phyloP scores from a whole-genome alignment of 495 filamentous ascomycete genomes.

The Hypoxylon trugodes region DNA sequence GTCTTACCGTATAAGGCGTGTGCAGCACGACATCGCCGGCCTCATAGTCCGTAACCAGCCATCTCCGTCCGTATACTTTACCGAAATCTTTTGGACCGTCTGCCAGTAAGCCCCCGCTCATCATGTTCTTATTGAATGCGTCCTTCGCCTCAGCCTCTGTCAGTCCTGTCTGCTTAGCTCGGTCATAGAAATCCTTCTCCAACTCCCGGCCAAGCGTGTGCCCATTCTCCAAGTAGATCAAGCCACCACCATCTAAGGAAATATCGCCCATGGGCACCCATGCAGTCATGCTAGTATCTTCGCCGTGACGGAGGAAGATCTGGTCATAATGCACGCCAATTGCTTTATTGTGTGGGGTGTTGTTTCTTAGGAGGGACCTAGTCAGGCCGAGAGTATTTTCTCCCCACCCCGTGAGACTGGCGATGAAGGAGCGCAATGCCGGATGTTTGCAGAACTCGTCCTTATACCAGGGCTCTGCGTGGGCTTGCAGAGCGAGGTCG shows the following conservation, averaged over 20 bases:
- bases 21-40: conserved; percentile 71
- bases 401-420: conserved; percentile 63
- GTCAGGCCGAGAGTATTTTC: conserved; percentile 56
- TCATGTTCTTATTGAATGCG: conserved; percentile 68
- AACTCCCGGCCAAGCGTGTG: conserved; percentile 46
- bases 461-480: conserved; percentile 65
- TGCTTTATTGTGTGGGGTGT: conserved; percentile 64
- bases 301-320: conserved; percentile 68
- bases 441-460: conserved; percentile 66
- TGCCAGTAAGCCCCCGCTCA: conserved; percentile 53
- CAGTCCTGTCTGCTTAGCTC: conserved; percentile 54
- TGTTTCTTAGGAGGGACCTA: conserved; percentile 63
- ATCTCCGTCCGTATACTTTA: conserved; percentile 52
- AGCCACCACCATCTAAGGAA: conserved; percentile 62
- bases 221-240: conserved; percentile 68
- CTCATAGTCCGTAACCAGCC: conserved; percentile 64
- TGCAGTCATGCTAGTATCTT: conserved; percentile 65
- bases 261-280: conserved; percentile 74
- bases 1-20: conserved; percentile 60
- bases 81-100: conserved; percentile 57
- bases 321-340: conserved; percentile 74
- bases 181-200: conserved; percentile 58
- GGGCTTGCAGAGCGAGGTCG: conserved; percentile 64
- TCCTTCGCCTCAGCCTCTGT: conserved; percentile 60
- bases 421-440: conserved; percentile 59